Conservation (phyloP, 176 grass and related monocot species). For the Oryza australiensis region DNA sequence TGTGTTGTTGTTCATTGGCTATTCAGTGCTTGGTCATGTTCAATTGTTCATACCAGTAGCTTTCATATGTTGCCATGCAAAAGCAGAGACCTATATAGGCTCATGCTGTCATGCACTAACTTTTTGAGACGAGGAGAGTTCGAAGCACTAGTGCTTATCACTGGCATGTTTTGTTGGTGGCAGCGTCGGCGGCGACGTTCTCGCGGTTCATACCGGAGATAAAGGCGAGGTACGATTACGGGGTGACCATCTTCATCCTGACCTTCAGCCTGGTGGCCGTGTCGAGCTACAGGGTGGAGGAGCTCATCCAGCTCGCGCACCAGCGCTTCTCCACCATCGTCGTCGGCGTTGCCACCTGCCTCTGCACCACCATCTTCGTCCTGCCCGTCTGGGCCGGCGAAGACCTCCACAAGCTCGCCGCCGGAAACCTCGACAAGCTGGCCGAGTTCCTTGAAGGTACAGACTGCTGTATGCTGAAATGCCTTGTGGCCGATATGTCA, state of each 20-base stretch:
- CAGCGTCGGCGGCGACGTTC: constrained; percentile 83
- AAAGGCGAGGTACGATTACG: constrained; percentile 95
- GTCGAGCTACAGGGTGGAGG: constrained; percentile 86
- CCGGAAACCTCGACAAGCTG: constrained; percentile 68
- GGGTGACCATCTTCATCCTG: constrained; percentile 91
- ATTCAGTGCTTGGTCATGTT: neutral
- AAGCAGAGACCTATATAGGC: no score
- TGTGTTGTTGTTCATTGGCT: neutral
- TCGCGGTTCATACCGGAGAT: constrained; percentile 92
- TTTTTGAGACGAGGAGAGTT: neutral
- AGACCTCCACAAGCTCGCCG: constrained; percentile 73
- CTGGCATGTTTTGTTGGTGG: neutral
- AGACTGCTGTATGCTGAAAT: neutral
- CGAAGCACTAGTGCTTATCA: neutral
- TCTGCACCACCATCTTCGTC: constrained; percentile 66
- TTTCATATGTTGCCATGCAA: neutral
- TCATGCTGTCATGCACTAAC: neutral
- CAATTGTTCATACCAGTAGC: neutral
- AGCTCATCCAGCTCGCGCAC: constrained; percentile 75
- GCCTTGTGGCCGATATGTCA: neutral
- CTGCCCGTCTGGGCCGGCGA: constrained; percentile 88
- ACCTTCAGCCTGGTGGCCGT: constrained; percentile 95
- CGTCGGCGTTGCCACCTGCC: constrained; percentile 76
- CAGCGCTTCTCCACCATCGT: constrained; percentile 73
- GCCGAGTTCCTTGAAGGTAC: constrained; percentile 73